Base-by-base conservation (phyloP, 805 yeast genomes). In the Candida coleopterorum region DNA sequence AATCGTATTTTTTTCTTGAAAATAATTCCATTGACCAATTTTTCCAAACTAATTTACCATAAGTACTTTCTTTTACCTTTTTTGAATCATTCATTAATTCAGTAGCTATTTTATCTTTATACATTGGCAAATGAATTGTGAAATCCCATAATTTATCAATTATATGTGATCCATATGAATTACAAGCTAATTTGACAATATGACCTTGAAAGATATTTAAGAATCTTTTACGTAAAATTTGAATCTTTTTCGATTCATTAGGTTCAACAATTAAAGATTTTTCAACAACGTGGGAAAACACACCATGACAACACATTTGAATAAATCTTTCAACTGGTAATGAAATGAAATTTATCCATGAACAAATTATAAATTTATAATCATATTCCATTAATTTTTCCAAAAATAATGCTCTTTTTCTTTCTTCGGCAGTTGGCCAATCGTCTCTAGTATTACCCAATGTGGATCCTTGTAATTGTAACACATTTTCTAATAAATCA, bases 11-110 rank as follows among this genome's bases (percentile, higher is more conserved):
- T 59, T 80, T 79, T 53, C 94, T 72, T 9, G 65, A 54, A 50
- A 78, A 90, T 48, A 80, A 61, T 55, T 93, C 97, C 81, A 90
- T 73, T 21, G 74, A 64, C 97, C 97, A 93, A 57, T 90, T 90
- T 56, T 82, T 85, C 97, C 97, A 93, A 2, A 93, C 97, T 49
- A 79, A 72, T 53, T 81, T 77, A 24, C 98, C 98, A 52, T 90
- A 93, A 9, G 68, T 74, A 53, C 95, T 85, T 42, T 81, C 86
- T 63, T 93, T 88, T 29, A 93, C 83, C 42, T 72, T 69, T 25
- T 76, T 81, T 26, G 80, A 73, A 29, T 79, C 73, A 12, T 65
- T 70, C 18, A 65, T 50, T 41, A 90, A 62, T 41, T 79, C 81
- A 17, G 72, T 71, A 0, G 95, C 96, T 42, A 90, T 74, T 47